Evolutionary conservation across 331 rosid species (phyloP), one percentile per base, ranked within the genome.

Genomic region (Phaseolus coccineus): DNA sequence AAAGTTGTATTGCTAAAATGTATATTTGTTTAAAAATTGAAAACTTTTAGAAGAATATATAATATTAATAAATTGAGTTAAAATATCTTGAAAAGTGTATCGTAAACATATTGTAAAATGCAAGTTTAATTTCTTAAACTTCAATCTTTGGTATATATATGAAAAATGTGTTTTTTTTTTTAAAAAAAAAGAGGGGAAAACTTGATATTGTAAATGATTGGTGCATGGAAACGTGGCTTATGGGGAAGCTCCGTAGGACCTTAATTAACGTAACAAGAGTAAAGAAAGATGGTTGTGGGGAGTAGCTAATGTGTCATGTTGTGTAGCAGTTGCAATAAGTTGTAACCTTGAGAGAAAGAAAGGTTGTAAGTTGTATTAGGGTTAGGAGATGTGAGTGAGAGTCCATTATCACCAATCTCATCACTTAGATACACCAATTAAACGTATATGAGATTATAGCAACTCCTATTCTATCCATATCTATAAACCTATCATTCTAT

Each of bases 401-500:
- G 62, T 19, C 28, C 59, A 53, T 53, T 19, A 56, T 9, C 62
- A 56, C 33, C 64, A 25, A 25, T 57, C 37, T 27, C 65, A 4
- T 11, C 16, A 22, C 6, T 6, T 31, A 6, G 16, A 55, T 37
- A 7, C 33, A 14, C 10, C 42, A 76, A 30, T 76, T 28, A 6
- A 76, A 78, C 76, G 51, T 68, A 71, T 11, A 63, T 10, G 39
- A 42, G 46, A 69, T 65, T 77, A 12, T 27, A 5, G 66, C 39
- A 59, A 11, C 7, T 24, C 63, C 37, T 58, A 57, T 3, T 57
- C 37, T 27, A 59, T 28, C 66, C 65, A 3, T 53, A 5, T 7
- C 61, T 53, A 53, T 22, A 53, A 53, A 14, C 40, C 67, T 61
- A 28, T 61, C 0, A 61, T 1, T 39, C 56, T 57, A n/a, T 14